A percentile compares a stretch with the other conserved stretches of the same genome.
Evolutionary conservation across 73 alveolate species (phyloP).

Genomic region (Paramecium primaurelia): DNA sequence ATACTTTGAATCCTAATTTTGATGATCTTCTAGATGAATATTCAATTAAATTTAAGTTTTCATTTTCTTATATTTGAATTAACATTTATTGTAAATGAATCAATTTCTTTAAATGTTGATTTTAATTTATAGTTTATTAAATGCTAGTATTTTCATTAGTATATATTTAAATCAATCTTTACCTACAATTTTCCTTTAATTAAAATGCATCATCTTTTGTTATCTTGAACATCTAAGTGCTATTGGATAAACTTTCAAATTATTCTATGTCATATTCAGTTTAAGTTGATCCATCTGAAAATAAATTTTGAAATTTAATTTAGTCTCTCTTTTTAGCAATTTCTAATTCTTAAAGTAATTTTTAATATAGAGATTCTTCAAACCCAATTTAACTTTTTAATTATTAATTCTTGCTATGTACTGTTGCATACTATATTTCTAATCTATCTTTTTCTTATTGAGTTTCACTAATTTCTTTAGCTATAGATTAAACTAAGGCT

Average conservation of each 20-base stretch:
- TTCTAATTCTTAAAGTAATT: constrained; percentile 10
- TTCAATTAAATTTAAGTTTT: neutral
- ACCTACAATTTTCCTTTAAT: neutral
- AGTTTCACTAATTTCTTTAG: neutral
- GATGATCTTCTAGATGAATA: neutral
- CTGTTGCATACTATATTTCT: neutral
- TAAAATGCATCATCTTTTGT: neutral
- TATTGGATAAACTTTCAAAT: neutral
- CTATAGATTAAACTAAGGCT: neutral
- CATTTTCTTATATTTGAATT: neutral
- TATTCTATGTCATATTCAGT: neutral
- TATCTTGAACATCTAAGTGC: neutral
- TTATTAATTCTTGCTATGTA: constrained; percentile 19
- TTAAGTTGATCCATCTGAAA: neutral
- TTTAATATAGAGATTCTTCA: constrained; percentile 20
- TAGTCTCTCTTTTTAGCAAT: neutral
- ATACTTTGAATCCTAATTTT: neutral
- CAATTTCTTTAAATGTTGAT: neutral
- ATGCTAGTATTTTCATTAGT: neutral
- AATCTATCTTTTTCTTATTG: neutral
- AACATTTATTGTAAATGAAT: neutral
- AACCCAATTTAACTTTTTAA: neutral
- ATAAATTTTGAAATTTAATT: neutral
- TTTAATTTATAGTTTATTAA: neutral
- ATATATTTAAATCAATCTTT: neutral